Conservation (phyloP, 805 yeast species). For the Schwanniomyces vanrijiae region DNA sequence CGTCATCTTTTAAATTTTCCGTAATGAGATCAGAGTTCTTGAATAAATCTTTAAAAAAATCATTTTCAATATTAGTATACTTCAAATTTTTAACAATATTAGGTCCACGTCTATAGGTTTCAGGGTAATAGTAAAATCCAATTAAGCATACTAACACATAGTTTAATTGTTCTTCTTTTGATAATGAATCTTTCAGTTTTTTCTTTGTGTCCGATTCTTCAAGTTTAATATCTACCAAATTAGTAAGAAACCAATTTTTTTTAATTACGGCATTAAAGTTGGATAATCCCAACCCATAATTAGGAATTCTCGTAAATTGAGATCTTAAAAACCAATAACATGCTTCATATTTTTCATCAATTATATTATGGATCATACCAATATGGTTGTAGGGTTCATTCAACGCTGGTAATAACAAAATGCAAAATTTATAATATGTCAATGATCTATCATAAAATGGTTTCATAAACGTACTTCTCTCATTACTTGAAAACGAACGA, state of each 20-base stretch:
- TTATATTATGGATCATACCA: slow-evolving; percentile 44
- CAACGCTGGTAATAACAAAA: slow-evolving; percentile 60
- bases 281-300: slow-evolving; percentile 45
- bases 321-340: slow-evolving; percentile 58
- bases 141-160: slow-evolving; percentile 33
- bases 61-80: slow-evolving; percentile 21
- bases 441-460: slow-evolving; percentile 26
- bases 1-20: slow-evolving; percentile 4
- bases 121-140: slow-evolving; percentile 45
- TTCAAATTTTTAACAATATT: slow-evolving; percentile 20
- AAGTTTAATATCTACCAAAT: slow-evolving; percentile 20
- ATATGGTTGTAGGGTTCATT: slow-evolving; percentile 67
- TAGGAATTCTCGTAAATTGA: slow-evolving; percentile 49
- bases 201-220: slow-evolving; percentile 9
- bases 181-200: slow-evolving; percentile 11
- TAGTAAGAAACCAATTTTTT: slow-evolving; percentile 32
- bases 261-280: slow-evolving; percentile 44
- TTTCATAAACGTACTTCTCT: slow-evolving; percentile 37
- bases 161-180: slow-evolving; percentile 15
- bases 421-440: slow-evolving; percentile 48
- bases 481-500: slow-evolving; percentile 26
- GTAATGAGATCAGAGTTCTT: slow-evolving; percentile 11
- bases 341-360: slow-evolving; percentile 47
- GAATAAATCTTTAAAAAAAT: slow-evolving; percentile 20
- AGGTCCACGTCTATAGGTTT: slow-evolving; percentile 20